These are phyloP conservation scores for Pseudogymnoascus verrucosus DNA, from an alignment of 2,329 filamentous ascomycete genomes.

Conservation along the genomic window DNA sequence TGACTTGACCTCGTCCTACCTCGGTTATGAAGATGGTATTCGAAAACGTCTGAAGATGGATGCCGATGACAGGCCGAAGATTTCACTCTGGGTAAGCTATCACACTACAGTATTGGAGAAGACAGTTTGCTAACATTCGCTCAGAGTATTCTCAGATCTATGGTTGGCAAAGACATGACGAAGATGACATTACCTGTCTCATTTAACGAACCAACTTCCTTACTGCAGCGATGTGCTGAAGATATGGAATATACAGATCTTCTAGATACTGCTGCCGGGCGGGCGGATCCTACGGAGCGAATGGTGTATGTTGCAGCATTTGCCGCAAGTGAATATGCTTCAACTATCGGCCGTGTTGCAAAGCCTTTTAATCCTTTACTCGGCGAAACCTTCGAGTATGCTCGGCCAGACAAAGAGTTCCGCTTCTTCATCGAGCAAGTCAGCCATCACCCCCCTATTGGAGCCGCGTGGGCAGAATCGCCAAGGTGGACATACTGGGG, in stretches of 20 bases:
- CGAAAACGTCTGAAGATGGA: conserved; percentile 78
- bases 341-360: conserved; percentile 90
- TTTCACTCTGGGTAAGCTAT: conserved; percentile 81
- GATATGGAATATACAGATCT: conserved; percentile 98
- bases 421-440: conserved; percentile 98
- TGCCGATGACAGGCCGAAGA: conserved; percentile 84
- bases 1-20: conserved; percentile 71
- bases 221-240: conserved; percentile 89
- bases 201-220: conserved; percentile 95
- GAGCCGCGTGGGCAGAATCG: conserved; percentile 86
- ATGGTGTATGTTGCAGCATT: conserved; percentile 93
- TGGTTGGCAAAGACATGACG: conserved; percentile 99
- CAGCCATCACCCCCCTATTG: conserved; percentile 91
- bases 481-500: conserved; percentile 96
- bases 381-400: conserved; percentile 96
- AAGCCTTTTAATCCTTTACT: conserved; percentile 97
- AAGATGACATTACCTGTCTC: conserved; percentile 98
- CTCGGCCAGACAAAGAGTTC: conserved; percentile 90
- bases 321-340: conserved; percentile 92
- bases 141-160: conserved; percentile 92
- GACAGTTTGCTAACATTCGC: conserved; percentile 16
- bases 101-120: background rate
- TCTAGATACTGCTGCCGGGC: conserved; percentile 78
- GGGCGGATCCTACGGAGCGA: conserved; percentile 79
- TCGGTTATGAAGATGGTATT: conserved; percentile 85